Conservation (phyloP, 106 monocot genomes). For the Gastrodia elata region DNA sequence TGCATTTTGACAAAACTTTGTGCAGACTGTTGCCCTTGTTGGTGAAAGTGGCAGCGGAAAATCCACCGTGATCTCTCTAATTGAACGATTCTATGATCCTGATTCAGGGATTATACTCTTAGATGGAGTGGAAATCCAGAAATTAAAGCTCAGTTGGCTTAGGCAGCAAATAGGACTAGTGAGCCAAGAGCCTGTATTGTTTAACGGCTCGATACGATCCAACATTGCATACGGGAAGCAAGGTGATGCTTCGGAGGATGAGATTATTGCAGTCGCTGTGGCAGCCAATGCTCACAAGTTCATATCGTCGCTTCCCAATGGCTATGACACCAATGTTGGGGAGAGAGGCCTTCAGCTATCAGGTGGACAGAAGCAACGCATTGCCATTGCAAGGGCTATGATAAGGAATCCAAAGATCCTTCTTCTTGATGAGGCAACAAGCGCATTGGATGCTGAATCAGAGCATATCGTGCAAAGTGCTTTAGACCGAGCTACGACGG, state of each 20-base stretch:
- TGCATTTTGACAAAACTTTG: background rate
- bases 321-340: constrained; percentile 15
- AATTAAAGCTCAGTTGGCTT: background rate
- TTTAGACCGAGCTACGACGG: constrained; percentile 6
- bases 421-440: constrained; percentile 16
- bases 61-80: background rate
- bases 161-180: constrained; percentile 5
- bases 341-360: constrained; percentile 16
- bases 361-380: constrained; percentile 15
- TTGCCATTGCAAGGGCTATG: constrained; percentile 15
- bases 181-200: constrained; percentile 6
- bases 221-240: constrained; percentile 5
- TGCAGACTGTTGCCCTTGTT: constrained; percentile 6
- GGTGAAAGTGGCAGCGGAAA: constrained; percentile 10
- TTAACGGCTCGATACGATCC: background rate
- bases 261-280: background rate
- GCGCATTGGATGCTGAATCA: constrained; percentile 18
- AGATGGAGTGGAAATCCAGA: background rate
- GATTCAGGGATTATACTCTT: background rate
- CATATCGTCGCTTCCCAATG: background rate
- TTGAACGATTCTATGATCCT: constrained; percentile 9
- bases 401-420: constrained; percentile 16
- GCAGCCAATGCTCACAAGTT: constrained; percentile 6
- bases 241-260: background rate
- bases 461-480: constrained; percentile 14